Conservation (phyloP, 805 yeast genomes). For the Wickerhamomyces strasburgensis region DNA sequence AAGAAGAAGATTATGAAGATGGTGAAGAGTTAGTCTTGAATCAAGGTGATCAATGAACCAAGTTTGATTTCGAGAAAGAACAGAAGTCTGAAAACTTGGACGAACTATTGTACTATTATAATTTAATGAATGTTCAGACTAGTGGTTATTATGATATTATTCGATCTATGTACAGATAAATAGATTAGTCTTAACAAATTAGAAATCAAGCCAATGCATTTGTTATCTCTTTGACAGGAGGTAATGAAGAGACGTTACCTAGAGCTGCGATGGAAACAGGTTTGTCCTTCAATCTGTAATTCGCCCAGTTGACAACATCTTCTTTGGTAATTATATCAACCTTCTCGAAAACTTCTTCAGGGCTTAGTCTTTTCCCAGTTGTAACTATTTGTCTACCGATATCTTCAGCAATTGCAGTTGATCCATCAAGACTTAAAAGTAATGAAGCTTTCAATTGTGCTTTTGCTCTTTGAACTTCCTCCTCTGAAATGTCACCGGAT, state of each 20-base stretch:
- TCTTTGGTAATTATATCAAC: constrained; percentile 73
- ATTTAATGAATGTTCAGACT: no score
- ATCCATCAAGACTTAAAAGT: constrained; percentile 84
- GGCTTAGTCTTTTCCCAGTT: constrained; percentile 61
- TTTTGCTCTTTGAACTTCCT: constrained; percentile 91
- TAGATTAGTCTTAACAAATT: background rate
- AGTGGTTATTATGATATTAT: no score
- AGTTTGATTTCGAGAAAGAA: no score
- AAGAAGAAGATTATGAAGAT: constrained; percentile 28
- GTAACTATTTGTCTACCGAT: constrained; percentile 96
- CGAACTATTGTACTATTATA: no score
- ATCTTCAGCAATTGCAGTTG: constrained; percentile 95
- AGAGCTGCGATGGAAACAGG: constrained; percentile 90
- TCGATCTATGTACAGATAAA: background rate
- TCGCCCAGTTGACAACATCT: constrained; percentile 87
- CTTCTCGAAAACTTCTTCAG: constrained; percentile 45
- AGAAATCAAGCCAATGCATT: constrained; percentile 24
- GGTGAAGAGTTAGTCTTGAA: constrained; percentile 28
- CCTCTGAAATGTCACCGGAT: constrained; percentile 68
- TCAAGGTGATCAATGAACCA: constrained; percentile 15
- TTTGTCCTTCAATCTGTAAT: constrained; percentile 67
- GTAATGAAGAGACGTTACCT: constrained; percentile 73
- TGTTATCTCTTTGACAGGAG: constrained; percentile 60
- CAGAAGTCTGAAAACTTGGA: no score
- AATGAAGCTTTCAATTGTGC: constrained; percentile 92